phyloP scores from a whole-genome alignment of 2,329 filamentous ascomycete species.

The Uncinocarpus reesii region DNA sequence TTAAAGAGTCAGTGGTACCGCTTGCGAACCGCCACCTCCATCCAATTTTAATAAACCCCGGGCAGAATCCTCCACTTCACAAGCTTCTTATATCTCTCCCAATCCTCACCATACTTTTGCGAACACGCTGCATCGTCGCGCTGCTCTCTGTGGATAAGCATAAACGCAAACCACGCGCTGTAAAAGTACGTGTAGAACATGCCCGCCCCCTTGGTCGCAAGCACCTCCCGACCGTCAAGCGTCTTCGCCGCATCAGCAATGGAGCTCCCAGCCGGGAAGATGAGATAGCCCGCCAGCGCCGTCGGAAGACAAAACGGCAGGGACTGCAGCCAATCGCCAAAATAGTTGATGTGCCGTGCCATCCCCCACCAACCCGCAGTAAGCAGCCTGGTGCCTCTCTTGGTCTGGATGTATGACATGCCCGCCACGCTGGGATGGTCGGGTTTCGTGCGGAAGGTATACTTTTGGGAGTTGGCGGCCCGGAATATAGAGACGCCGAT shows the following conservation, averaged over 20 bases:
- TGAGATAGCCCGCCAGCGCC: constrained; percentile 17
- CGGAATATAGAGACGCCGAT: constrained; percentile 87
- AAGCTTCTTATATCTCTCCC: constrained; percentile 16
- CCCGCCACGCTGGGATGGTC: constrained; percentile 67
- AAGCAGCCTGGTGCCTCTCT: constrained; percentile 14
- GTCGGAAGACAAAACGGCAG: constrained; percentile 18
- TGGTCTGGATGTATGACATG: constrained; percentile 74
- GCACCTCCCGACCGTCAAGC: constrained; percentile 12
- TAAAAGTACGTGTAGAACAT: constrained; percentile 19
- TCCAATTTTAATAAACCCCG: constrained; percentile 14
- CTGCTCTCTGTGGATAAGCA: constrained; percentile 19
- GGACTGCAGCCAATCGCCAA: constrained; percentile 19
- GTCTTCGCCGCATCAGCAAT: constrained; percentile 4
- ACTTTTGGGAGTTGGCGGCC: constrained; percentile 88
- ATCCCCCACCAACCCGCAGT: constrained; percentile 18
- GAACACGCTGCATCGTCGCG: constrained; percentile 19
- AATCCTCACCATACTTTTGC: constrained; percentile 19
- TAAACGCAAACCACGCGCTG: constrained; percentile 18
- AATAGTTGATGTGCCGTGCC: constrained; percentile 19
- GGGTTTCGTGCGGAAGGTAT: constrained; percentile 80
- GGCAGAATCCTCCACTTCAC: constrained; percentile 17
- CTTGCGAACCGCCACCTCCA: too few species aligned
- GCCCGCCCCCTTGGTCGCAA: constrained; percentile 16
- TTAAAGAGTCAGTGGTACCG: too few species aligned
- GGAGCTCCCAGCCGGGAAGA: constrained; percentile 9